Percentiles rank a stretch among this genome's conserved stretches.
Conservation (phyloP, 2,329 filamentous ascomycete genomes). For the Trichophyton equinum region DNA sequence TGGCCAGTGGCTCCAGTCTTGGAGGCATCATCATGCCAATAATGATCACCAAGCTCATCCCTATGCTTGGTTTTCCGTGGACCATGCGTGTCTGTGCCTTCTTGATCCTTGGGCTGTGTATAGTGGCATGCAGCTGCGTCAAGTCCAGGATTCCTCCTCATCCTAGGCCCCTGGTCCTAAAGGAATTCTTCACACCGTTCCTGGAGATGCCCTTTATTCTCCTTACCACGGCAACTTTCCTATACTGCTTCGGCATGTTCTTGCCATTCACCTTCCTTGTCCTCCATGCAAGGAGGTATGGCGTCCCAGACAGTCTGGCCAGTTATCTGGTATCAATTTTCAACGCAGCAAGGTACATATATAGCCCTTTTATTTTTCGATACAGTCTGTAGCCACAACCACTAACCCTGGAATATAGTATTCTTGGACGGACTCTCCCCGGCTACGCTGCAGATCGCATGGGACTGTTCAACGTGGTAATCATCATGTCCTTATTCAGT, state of each 20-base stretch:
- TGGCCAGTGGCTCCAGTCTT: conserved; percentile 42
- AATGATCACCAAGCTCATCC: conserved; percentile 45
- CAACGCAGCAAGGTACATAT: conserved; percentile 34
- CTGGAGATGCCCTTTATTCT: conserved; percentile 36
- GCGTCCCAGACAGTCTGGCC: conserved; percentile 38
- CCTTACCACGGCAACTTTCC: conserved; percentile 37
- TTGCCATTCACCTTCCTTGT: conserved; percentile 43
- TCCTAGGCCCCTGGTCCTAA: conserved; percentile 6
- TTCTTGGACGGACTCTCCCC: conserved; percentile 46
- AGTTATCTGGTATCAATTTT: conserved; percentile 44
- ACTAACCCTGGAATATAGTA: conserved; percentile 16
- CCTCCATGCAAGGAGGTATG: conserved; percentile 34
- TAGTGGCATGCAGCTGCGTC: conserved; percentile 42
- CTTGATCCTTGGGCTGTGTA: conserved; percentile 47
- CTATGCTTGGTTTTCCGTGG: conserved; percentile 44
- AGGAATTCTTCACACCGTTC: conserved; percentile 25
- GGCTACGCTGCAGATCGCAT: conserved; percentile 42
- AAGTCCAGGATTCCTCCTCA: conserved; percentile 32
- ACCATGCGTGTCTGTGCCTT: conserved; percentile 46
- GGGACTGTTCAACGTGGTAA: conserved; percentile 44
- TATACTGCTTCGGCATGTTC: conserved; percentile 51
- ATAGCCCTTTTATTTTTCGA: conserved; percentile 1
- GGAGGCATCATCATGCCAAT: conserved; percentile 52
- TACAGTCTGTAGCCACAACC: background rate
- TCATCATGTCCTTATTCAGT: conserved; percentile 37